Conservation (phyloP, 345 rosid species). For the Lumnitzera littorea region DNA sequence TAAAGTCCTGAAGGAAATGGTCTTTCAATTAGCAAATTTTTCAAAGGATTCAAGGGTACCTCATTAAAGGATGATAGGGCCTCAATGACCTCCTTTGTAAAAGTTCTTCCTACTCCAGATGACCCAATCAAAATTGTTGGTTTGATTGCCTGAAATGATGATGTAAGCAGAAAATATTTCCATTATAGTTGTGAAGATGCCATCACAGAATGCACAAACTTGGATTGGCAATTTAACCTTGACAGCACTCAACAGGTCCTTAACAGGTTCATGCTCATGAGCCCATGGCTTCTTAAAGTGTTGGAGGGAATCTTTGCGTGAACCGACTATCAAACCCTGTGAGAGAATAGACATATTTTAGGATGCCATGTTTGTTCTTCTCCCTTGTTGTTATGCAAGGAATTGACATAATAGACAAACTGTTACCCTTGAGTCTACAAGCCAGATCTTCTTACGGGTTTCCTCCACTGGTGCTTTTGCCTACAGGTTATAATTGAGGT, state of each 20-base stretch:
- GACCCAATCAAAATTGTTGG: conserved; percentile 87
- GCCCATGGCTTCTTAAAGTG: conserved; percentile 98
- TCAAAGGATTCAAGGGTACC: conserved; percentile 22
- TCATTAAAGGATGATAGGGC: conserved; percentile 74
- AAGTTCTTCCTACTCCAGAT: conserved; percentile 78
- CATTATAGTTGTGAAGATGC: background rate
- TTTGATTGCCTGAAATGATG: conserved; percentile 52
- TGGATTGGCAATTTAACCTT: conserved; percentile 38
- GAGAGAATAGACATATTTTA: conserved; percentile 2
- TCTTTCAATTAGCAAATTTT: no score
- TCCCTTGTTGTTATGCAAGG: background rate
- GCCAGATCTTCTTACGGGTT: conserved; percentile 88
- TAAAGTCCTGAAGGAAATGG: no score
- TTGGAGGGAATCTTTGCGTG: conserved; percentile 83
- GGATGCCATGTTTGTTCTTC: background rate
- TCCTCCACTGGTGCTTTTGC: conserved; percentile 64
- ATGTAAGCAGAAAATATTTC: background rate
- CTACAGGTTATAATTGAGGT: conserved; percentile 22
- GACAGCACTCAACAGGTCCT: conserved; percentile 64
- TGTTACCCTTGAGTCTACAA: conserved; percentile 92
- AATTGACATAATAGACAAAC: background rate
- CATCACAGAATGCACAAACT: background rate
- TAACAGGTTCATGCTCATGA: conserved; percentile 79
- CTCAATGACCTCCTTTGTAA: conserved; percentile 87
- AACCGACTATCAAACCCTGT: conserved; percentile 81